Percentiles rank a stretch among this genome's conserved stretches.
Conservation (phyloP, 2,329 filamentous ascomycete species). For the Paraphoma chrysanthemicola region DNA sequence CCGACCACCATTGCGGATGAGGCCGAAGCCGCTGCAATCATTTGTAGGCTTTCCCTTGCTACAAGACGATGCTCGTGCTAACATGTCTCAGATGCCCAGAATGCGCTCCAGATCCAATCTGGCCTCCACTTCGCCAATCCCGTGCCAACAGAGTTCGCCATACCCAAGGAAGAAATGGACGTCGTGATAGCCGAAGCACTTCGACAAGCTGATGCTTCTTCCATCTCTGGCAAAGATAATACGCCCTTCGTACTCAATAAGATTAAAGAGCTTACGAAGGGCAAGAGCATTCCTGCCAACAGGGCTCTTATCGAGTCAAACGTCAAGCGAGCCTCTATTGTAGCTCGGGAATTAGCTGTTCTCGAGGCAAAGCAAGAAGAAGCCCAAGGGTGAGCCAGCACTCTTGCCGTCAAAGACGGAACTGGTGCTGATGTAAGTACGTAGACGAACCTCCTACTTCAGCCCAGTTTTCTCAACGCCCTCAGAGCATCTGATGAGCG, state of each 20-base stretch:
- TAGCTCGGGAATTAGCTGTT: constrained; percentile 68
- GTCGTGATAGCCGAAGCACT: constrained; percentile 50
- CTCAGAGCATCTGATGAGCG: constrained; percentile 14
- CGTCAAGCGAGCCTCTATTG: constrained; percentile 67
- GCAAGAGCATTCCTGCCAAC: constrained; percentile 77
- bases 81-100: constrained; percentile 68
- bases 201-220: constrained; percentile 42
- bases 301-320: constrained; percentile 72
- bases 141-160: constrained; percentile 72
- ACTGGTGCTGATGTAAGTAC: constrained; percentile 50
- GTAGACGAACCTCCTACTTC: constrained; percentile 34
- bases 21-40: constrained; percentile 85
- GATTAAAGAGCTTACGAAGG: constrained; percentile 79
- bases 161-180: constrained; percentile 64
- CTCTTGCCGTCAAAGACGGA: constrained; percentile 32
- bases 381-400: constrained; percentile 48
- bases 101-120: constrained; percentile 73
- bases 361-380: constrained; percentile 53
- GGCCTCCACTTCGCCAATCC: constrained; percentile 91
- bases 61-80: background rate
- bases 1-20: constrained; percentile 78
- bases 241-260: constrained; percentile 83
- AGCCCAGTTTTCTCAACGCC: constrained; percentile 26
- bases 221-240: constrained; percentile 74
- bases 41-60: constrained; percentile 59